These are phyloP conservation scores for Bruguiera gymnorhiza DNA, from an alignment of 345 rosid genomes.

Conservation along the genomic window DNA sequence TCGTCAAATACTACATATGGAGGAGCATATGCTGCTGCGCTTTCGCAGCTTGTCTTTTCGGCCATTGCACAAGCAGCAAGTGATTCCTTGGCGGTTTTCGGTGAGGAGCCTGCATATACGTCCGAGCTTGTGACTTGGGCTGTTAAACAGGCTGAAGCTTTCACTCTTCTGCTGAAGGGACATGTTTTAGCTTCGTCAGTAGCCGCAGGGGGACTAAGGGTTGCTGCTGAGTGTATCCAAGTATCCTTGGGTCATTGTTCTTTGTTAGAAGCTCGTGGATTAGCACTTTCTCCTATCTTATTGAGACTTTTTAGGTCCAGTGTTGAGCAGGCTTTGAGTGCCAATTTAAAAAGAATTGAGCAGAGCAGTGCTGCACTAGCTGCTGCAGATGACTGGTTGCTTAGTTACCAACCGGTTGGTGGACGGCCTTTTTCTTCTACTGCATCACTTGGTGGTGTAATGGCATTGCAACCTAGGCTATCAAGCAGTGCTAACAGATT, in stretches of 20 bases:
- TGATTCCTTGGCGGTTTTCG: constrained; percentile 70
- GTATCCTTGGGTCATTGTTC: constrained; percentile 72
- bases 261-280: constrained; percentile 75
- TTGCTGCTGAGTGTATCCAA: constrained; percentile 69
- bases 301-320: constrained; percentile 64
- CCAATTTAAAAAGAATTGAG: constrained; percentile 74
- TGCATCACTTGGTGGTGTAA: constrained; percentile 29
- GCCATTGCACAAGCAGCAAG: constrained; percentile 79
- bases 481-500: constrained; percentile 76
- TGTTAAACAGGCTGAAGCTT: constrained; percentile 63
- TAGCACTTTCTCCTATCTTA: constrained; percentile 73
- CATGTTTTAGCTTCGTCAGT: constrained; percentile 75
- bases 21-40: constrained; percentile 52
- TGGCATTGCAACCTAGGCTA: constrained; percentile 56
- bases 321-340: constrained; percentile 58
- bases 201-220: constrained; percentile 66
- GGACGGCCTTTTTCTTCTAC: constrained; percentile 49
- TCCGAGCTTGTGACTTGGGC: constrained; percentile 98
- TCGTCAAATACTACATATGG: constrained; percentile 49
- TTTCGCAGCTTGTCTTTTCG: constrained; percentile 76
- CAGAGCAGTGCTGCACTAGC: constrained; percentile 73
- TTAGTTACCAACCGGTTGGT: constrained; percentile 50
- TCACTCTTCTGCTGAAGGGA: constrained; percentile 58
- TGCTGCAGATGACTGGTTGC: constrained; percentile 83
- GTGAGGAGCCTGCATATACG: constrained; percentile 73